Base-by-base conservation (phyloP, 306 rosid species). In the Malus orientalis region DNA sequence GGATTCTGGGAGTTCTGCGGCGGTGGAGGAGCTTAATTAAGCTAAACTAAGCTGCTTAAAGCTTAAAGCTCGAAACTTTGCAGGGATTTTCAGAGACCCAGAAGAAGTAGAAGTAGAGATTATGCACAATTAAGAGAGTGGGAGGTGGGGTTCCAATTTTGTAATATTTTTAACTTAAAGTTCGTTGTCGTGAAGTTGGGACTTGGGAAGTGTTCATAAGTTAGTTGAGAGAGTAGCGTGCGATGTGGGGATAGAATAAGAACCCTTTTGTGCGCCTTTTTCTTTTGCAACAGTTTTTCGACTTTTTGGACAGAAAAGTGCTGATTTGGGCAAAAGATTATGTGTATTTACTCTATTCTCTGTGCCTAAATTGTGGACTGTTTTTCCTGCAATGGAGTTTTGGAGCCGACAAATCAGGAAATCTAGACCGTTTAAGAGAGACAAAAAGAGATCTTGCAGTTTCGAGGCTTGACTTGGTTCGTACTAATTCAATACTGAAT, bases 141-240 rank as follows among this genome's bases (percentile, higher is more conserved):
- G 59, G 30, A 84, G 81, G 76, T 65, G 76, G 29, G 47, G 15
- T 47, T 23, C 19, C 42, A 19, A 64, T 54, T 49, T 2, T 22
- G 11, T 55, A 32, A 11, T 55, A 2, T 32, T 69, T n/a, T 38
- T 44, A 27, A 4, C 64, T 55, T 32, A 69, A 22, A 67, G 83
- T 61, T 81, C 49, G 30, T 45, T 70, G 84, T 78, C 85, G 74
- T 66, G 63, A 83, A 83, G 84, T 75, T 69, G 51, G 47, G 1
- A 83, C 83, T 75, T 71, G 38, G 40, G 0, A 62, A 47, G 75
- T 80, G 69, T 82, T 81, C 4, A 57, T 53, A 19, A n/a, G 61
- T 73, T 76, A 29, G 62, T 8, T 29, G 23, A 85, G 20, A 85
- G 89, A 87, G 87, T 90, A 82, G 93, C 91, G 88, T 91, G 88